Base-by-base conservation (phyloP, 148 eudicot species). In the Chenopodium formosanum region DNA sequence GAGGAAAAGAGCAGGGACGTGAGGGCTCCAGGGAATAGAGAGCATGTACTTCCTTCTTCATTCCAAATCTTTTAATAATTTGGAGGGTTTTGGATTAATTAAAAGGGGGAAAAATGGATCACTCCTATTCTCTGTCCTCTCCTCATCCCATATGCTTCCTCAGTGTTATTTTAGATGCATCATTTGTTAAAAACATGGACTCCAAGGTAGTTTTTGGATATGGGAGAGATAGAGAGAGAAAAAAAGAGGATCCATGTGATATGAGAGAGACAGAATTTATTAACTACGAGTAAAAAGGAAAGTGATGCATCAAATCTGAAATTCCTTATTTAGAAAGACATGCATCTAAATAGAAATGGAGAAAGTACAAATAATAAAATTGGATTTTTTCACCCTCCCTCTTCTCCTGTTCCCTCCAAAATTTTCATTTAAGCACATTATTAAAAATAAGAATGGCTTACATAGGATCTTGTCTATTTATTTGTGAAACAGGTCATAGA, bases 401-500 rank as follows among this genome's bases (percentile, higher is more conserved):
- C 9, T 7, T 27, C 44, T 5, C 44, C 7, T 7, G 14, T 22
- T 7, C 66, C 66, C 66, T 62, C 9, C 7, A 62, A 62, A n/a
- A 22, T 7, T 37, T 1, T 67, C 37, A 67, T 13, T 9, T 9
- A 22, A 29, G 12, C 14, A 25, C 17, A 25, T 5, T 31, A 11
- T 60, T 79, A 20, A 44, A 62, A 31, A 63, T 52, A 48, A 46
- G 27, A 25, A 58, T 29, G 19, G n/a, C 50, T 73, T 20, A 17
- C 13, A 56, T 48, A 63, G 68, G 68, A 50, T 78, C 77, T 81
- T 47, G 67, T 44, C 17, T 53, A 53, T 71, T 52, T 40, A 7
- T 80, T 53, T 76, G 29, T 79, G 80, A 78, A 86, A 82, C 85
- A 96, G 99, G 99, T 96, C 13, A 90, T 96, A 74, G 97, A 96